phyloP scores from a whole-genome alignment of 352 stramenopile species.

The Pythium myriotylum region DNA sequence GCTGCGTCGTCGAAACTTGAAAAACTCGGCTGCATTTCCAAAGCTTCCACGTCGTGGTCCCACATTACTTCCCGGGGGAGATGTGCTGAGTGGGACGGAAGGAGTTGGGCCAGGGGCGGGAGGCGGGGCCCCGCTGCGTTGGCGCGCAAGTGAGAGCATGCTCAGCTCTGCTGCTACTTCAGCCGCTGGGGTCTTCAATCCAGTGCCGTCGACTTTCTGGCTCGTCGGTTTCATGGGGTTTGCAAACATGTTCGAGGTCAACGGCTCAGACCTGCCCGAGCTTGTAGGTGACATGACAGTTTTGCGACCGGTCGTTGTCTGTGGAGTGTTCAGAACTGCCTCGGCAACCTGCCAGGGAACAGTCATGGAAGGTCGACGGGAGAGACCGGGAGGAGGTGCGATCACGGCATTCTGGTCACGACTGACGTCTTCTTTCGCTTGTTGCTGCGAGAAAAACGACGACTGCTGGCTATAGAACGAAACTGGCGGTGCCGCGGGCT shows the following conservation, averaged over 20 bases:
- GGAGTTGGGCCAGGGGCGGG: constrained; percentile 19
- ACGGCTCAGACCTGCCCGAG: constrained; percentile 13
- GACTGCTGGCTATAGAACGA: constrained; percentile 77
- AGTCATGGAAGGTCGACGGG: constrained; percentile 81
- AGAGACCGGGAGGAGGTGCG: constrained; percentile 67
- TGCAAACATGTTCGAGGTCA: constrained; percentile 51
- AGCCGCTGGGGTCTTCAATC: constrained; percentile 62
- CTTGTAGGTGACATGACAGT: constrained; percentile 47
- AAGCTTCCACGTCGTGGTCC: constrained; percentile 70
- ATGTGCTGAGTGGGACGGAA: constrained; percentile 32
- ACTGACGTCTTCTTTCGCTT: constrained; percentile 51
- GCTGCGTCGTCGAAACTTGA: constrained; percentile 85
- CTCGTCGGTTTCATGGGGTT: constrained; percentile 24
- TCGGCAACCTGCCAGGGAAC: constrained; percentile 86
- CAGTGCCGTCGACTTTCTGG: constrained; percentile 25
- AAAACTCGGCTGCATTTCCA: constrained; percentile 84
- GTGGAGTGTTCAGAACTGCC: constrained; percentile 78
- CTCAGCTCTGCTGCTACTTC: constrained; percentile 70
- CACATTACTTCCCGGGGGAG: constrained; percentile 27
- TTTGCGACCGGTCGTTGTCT: constrained; percentile 69
- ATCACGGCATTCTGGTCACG: constrained; percentile 74
- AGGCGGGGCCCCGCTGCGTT: constrained; percentile 37
- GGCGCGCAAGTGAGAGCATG: constrained; percentile 48
- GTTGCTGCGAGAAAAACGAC: constrained; percentile 72
- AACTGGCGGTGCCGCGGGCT: constrained; percentile 37